Evolutionary conservation across 2,329 filamentous ascomycete genomes (phyloP), one percentile per base, ranked within the genome.

Genomic region (Exophiala viscosa): DNA sequence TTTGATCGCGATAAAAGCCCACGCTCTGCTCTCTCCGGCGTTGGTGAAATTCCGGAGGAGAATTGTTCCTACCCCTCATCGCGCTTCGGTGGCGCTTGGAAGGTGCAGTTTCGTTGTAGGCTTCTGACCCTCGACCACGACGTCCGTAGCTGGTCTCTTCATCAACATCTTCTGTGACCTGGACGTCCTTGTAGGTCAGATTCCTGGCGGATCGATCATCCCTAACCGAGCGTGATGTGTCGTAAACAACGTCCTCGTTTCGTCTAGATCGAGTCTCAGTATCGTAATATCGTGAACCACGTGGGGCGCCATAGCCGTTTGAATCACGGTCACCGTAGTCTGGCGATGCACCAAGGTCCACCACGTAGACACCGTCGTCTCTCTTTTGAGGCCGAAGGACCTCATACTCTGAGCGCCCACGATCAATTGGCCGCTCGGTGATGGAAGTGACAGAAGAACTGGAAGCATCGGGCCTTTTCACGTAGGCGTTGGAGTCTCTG

Each of bases 331-430:
- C 51, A 10, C 38, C 18, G 23, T 28, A 28, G 23, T 28, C 23
- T 7, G 5, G 23, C 8, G 23, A 28, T 5, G 23, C 23, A 11
- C 40, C 48, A 28, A 54, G 18, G 23, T 59, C 57, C 17, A 59
- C 44, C 18, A 61, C 50, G 33, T 56, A 58, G 13, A 53, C 42
- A 17, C 59, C 59, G 17, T 58, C 55, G 13, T 52, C 48, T 38
- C 47, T 46, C 39, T 45, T 52, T 15, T 54, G 35, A n/a, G 58
- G 55, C 32, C 55, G 50, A 17, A 60, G 31, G 23, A 60, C 45
- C 20, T 60, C 58, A 39, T 54, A 60, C 38, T 60, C 55, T 18
- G 51, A 50, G 18, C 52, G 47, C 9, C 45, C 56, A 48, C 35
- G 31, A 15, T 57, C 50, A 18, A 23, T 34, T 10, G 53, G 46